Evolutionary conservation across 2,329 filamentous ascomycete genomes (phyloP), one percentile per base, ranked within the genome.

Genomic region (Colletotrichum incanum): DNA sequence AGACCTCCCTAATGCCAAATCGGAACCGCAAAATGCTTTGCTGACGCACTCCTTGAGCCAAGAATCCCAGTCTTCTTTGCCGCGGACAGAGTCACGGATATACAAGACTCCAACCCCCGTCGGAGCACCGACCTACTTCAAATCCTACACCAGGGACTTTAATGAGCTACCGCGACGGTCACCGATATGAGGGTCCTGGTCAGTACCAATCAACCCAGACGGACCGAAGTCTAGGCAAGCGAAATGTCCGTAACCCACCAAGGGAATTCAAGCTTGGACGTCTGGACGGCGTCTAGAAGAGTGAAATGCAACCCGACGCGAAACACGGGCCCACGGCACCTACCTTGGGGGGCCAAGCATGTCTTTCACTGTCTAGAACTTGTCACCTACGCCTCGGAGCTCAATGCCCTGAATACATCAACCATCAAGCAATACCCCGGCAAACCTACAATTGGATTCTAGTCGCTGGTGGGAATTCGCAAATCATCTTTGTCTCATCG

Each of bases 41-140:
- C 49, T 64, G 14, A 49, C 54, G 65, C 47, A 34, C 52, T 65
- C 34, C 28, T 52, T 34, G 28, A 49, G 39, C 65, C 65, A 64
- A 72, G 70, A 58, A 65, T 37, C 60, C 54, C 39, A 26, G 54
- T 63, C 45, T 39, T 18, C 47, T 47, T 60, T 65, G 70, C 41
- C 66, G 59, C 70, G 65, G 59, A 65, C 41, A 34, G 70, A 65
- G 70, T 72, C 70, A 55, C 65, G 70, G 55, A 60, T 72, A 70
- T 60, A 72, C 47, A 55, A 68, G 45, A 60, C n/a, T 55, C 34
- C 41, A 65, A 55, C 47, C 47, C 65, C 55, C 58, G 26, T 60
- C 47, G 23, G 43, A 58, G 45, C 70, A 49, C 55, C 70, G 45
- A 60, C 52, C 65, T 64, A 45, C 65, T 39, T 31, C 65, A 69